phyloP scores from a whole-genome alignment of 768 basidiomycete genomes.

The Suillus paluster region DNA sequence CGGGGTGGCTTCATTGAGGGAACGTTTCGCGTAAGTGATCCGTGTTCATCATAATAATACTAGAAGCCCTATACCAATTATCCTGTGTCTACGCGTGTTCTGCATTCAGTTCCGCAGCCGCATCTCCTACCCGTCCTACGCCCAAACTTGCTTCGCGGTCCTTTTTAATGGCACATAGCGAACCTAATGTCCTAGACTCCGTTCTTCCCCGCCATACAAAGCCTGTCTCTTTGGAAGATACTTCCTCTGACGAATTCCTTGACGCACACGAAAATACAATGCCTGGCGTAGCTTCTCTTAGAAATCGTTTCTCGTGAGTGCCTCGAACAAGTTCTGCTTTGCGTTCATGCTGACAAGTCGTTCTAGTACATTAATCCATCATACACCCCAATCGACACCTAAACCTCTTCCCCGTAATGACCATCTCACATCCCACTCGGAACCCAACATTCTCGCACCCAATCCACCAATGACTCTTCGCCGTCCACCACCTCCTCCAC shows the following conservation, averaged over 20 bases:
- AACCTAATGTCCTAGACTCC: conserved; percentile 18
- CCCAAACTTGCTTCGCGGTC: conserved; percentile 20
- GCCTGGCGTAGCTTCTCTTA: conserved; percentile 45
- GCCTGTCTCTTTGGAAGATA: conserved; percentile 1
- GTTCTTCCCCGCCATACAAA: conserved; percentile 22
- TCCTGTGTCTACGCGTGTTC: background rate
- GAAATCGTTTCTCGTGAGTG: conserved; percentile 55
- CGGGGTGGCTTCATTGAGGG: background rate
- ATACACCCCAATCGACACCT: conserved; percentile 39
- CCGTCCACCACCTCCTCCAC: conserved; percentile 23
- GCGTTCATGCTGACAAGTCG: conserved; percentile 18
- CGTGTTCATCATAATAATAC: no score
- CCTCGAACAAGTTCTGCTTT: conserved; percentile 7
- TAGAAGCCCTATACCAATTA: background rate
- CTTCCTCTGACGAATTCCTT: background rate
- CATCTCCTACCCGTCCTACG: conserved; percentile 15
- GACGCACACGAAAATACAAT: background rate
- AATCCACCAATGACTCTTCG: conserved; percentile 23
- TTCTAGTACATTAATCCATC: conserved; percentile 33
- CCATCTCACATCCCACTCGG: conserved; percentile 21
- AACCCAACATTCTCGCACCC: conserved; percentile 28
- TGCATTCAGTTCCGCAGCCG: background rate
- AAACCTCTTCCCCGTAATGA: conserved; percentile 18
- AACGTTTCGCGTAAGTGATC: background rate
- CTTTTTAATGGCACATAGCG: conserved; percentile 25